Percentiles rank a stretch among this genome's conserved stretches.
These are phyloP conservation scores for Kockovaella imperatae DNA, from an alignment of 768 basidiomycete species.

Conservation along the genomic window DNA sequence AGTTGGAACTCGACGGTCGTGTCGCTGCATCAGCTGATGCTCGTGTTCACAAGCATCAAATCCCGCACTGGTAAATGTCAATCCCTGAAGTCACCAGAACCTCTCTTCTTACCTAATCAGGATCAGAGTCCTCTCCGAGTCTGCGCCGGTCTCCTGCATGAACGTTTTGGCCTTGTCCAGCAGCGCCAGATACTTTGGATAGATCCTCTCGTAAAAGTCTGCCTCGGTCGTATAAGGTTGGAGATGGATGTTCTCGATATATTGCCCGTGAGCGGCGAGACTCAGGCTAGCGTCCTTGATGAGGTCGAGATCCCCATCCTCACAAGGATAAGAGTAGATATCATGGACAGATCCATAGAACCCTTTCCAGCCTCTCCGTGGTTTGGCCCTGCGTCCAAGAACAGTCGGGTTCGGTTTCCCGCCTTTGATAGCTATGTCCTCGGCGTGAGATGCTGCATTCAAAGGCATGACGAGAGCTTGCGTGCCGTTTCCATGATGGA, in stretches of 20 bases:
- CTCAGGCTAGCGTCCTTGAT: constrained; percentile 82
- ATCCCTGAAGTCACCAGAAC: neutral
- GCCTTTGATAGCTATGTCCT: constrained; percentile 49
- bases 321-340: constrained; percentile 44
- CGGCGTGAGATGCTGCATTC: constrained; percentile 74
- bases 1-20: constrained; percentile 61
- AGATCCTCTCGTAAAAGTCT: constrained; percentile 69
- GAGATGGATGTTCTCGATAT: constrained; percentile 65
- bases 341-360: constrained; percentile 95
- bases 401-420: constrained; percentile 32
- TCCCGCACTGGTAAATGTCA: constrained; percentile 58
- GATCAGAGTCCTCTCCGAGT: constrained; percentile 64
- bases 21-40: constrained; percentile 79
- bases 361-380: constrained; percentile 47
- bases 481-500: constrained; percentile 91
- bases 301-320: constrained; percentile 73
- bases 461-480: constrained; percentile 86
- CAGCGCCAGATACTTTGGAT: constrained; percentile 60
- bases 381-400: constrained; percentile 44
- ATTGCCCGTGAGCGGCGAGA: constrained; percentile 73
- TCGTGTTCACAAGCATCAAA: constrained; percentile 95
- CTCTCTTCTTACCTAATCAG: constrained; percentile 64
- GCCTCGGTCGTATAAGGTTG: constrained; percentile 61
- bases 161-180: constrained; percentile 65
- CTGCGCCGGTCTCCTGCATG: constrained; percentile 54